Evolutionary conservation across 306 rosid species (phyloP), one percentile per base, ranked within the genome.

Genomic region (Ormosia semicastrata): DNA sequence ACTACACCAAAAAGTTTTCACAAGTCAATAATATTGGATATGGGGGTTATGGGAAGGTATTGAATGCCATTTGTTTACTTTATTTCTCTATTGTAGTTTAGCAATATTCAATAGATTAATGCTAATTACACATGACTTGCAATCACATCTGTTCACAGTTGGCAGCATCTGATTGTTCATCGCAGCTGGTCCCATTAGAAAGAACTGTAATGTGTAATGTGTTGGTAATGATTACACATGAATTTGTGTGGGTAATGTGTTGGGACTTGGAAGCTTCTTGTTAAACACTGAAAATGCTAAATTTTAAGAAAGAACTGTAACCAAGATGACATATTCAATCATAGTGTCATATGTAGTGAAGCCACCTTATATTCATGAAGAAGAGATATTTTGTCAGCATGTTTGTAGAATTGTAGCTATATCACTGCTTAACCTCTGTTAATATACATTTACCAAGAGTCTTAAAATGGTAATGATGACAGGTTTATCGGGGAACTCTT

Each of bases 41-140:
- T 30, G 98, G 98, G 7, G 97, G 98, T 10, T 91, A 92, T 70
- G 98, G 97, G 24, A 89, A 92, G 93, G 98, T 78, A 66, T 71
- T 30, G 43, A 62, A 41, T 49, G 49, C 33, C 37, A 69, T 50
- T 58, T 71, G 40, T 65, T 77, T 78, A 32, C 63, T 83, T 69
- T 64, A 37, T 82, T 66, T 76, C 40, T 76, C 72, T 58, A 10
- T 30, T 6, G 32, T 43, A 33, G 37, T 58, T 44, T 57, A 44
- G 62, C 62, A 57, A 44, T 58, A 34, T 46, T n/a, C 57, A 69
- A 68, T 30, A 14, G 30, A 53, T 40, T 50, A 40, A 36, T 72
- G 66, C 65, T 17, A 15, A 18, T 72, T 9, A 39, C 10, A 32
- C 46, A 47, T 52, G 57, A 8, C 53, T 6, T 73, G 77, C 66